Evolutionary conservation across 2,329 filamentous ascomycete species (phyloP).

Genomic region (Helicocarpus griseus): DNA sequence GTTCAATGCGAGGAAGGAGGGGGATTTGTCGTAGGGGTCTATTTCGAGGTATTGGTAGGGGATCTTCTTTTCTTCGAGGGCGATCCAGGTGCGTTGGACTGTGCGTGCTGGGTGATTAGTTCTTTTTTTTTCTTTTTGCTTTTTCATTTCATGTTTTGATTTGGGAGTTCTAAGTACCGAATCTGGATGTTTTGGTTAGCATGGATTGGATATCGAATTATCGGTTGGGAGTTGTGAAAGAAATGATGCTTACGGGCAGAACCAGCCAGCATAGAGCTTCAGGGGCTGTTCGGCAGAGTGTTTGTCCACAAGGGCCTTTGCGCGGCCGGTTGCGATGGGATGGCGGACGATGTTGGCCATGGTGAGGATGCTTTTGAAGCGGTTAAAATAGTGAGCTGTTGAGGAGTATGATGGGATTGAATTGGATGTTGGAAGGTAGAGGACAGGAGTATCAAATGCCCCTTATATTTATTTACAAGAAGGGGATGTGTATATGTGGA

Average conservation of each 20-base stretch:
- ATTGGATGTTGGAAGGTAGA: too few species aligned
- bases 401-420: too few species aligned
- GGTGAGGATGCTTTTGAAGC: too few species aligned
- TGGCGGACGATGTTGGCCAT: constrained; percentile 30
- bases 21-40: constrained; percentile 66
- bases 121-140: background rate
- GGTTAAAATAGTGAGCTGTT: too few species aligned
- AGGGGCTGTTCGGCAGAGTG: constrained; percentile 27
- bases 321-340: constrained; percentile 36
- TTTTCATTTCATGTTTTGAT: background rate
- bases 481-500: too few species aligned
- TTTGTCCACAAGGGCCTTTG: constrained; percentile 27
- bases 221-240: background rate
- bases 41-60: constrained; percentile 68
- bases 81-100: constrained; percentile 63
- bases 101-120: constrained; percentile 6
- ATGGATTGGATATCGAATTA: background rate
- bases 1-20: constrained; percentile 60
- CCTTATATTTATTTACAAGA: too few species aligned
- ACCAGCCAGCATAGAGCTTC: constrained; percentile 66
- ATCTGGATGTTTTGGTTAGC: constrained; percentile 19
- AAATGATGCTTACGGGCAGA: constrained; percentile 43
- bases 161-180: constrained; percentile 17
- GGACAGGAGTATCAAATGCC: too few species aligned
- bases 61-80: constrained; percentile 62